phyloP scores from a whole-genome alignment of 371 early-diverging fungal species.

The Rhizopus sp. region DNA sequence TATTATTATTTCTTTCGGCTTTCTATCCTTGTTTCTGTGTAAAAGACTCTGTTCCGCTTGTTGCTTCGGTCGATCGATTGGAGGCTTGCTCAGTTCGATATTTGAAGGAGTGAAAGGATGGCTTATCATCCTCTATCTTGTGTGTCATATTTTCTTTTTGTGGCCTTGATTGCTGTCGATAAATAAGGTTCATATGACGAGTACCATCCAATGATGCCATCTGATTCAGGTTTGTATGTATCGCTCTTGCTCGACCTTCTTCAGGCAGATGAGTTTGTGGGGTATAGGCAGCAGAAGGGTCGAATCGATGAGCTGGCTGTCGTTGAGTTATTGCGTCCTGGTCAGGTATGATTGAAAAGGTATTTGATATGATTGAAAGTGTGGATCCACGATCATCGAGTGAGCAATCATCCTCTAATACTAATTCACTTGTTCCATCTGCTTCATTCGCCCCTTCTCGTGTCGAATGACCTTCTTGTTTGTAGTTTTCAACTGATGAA shows the following conservation, averaged over 20 bases:
- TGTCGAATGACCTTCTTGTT: slow-evolving; percentile 1
- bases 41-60: too few relatives aligned
- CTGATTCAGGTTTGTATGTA: slow-evolving; percentile 16
- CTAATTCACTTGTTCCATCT: background rate
- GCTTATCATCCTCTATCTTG: too few relatives aligned
- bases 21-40: too few relatives aligned
- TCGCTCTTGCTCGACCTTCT: slow-evolving; percentile 21
- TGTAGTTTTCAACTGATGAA: slow-evolving; percentile 26
- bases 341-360: slow-evolving; percentile 15
- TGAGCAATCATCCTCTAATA: background rate
- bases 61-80: too few relatives aligned
- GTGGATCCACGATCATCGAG: slow-evolving; percentile 19
- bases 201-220: background rate
- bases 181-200: background rate
- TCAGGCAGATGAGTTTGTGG: background rate
- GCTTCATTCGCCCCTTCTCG: slow-evolving; percentile 2
- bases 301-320: slow-evolving; percentile 13
- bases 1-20: background rate
- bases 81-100: too few relatives aligned
- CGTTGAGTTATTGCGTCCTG: slow-evolving; percentile 1
- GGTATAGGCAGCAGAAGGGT: background rate
- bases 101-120: too few relatives aligned
- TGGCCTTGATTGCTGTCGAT: too few relatives aligned
- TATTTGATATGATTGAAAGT: slow-evolving; percentile 21
- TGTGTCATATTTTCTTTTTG: too few relatives aligned